phyloP scores from a whole-genome alignment of 2,329 filamentous ascomycete genomes.

The Cytospora leucostoma region DNA sequence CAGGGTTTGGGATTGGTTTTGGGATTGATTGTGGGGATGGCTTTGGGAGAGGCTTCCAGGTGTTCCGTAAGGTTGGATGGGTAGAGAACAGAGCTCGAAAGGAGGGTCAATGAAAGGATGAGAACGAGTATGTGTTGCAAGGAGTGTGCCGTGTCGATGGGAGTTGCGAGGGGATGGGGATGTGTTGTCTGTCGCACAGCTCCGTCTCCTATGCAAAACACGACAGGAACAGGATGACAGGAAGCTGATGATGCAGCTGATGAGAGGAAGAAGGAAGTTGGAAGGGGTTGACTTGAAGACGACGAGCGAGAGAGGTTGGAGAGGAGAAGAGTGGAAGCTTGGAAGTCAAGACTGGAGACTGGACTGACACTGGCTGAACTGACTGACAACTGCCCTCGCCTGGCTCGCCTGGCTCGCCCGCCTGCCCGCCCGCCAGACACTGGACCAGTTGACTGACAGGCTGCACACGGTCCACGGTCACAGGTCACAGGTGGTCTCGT shows the following conservation, averaged over 20 bases:
- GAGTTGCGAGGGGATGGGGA: background rate
- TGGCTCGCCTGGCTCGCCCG: too few species aligned
- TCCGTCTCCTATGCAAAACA: slow-evolving; percentile 10
- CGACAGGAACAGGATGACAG: slow-evolving; percentile 15
- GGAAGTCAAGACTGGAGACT: slow-evolving; percentile 7
- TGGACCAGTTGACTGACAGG: slow-evolving; percentile 13
- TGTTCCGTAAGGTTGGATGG: slow-evolving; percentile 9
- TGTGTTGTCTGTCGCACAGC: slow-evolving; percentile 12
- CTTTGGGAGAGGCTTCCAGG: background rate
- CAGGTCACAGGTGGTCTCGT: slow-evolving; percentile 12
- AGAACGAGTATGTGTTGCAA: slow-evolving; percentile 26
- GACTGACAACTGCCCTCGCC: background rate
- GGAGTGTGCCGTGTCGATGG: slow-evolving; percentile 26
- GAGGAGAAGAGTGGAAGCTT: slow-evolving; percentile 19
- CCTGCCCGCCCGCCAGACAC: background rate
- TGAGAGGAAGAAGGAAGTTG: slow-evolving; percentile 12
- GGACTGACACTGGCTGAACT: background rate
- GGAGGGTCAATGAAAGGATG: slow-evolving; percentile 29
- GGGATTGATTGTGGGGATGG: slow-evolving; percentile 22
- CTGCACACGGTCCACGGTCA: slow-evolving; percentile 1
- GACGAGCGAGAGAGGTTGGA: slow-evolving; percentile 22
- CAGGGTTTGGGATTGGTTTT: background rate
- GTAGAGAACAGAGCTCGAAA: slow-evolving; percentile 28
- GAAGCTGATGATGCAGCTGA: slow-evolving; percentile 20
- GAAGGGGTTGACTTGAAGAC: slow-evolving; percentile 11